Base-by-base conservation (phyloP, 257 asterid species). In the Coffea eugenioides region DNA sequence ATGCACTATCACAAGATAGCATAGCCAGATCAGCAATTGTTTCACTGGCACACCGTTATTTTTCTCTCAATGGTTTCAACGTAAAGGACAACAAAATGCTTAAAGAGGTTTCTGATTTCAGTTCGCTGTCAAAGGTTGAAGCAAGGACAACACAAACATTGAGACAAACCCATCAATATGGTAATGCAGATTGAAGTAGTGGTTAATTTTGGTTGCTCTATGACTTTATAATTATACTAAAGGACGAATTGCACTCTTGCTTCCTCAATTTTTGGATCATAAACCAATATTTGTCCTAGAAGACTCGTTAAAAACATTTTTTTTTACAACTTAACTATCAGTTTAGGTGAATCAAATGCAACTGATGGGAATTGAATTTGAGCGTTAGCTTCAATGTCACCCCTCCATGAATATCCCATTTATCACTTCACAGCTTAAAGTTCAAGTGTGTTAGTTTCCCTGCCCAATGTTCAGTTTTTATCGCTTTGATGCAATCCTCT, bases 1-100 rank as follows among this genome's bases (percentile, higher is more conserved):
- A 43, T 79, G 82, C 80, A 16, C 77, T 84, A 43, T 77, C 87
- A 34, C 77, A 77, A 77, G 84, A 77, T 51, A 65, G 69, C 36
- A 52, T 81, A 31, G 39, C 69, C 62, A 77, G 79, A 73, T 77
- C 82, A 67, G 76, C 71, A 43, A 27, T 84, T 67, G 71, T 67
- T 51, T 77, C 69, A 68, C 87, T 84, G 31, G 77, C 84, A 34
- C 73, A 27, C 9, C 79, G 77, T 25, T 73, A 73, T 75, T 66
- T 79, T 62, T 59, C 56, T 68, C 36, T 71, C 68, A 61, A 20
- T 16, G 52, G 43, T 67, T 66, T 75, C 46, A 70, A 65, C 25
- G 48, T 34, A 15, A 67, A 48, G 80, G 64, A 34, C 23, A 57
- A 8, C 54, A 73, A 73, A 27, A 21, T 2, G 23, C 31, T 27